Base-by-base conservation (phyloP, 1,284 basidiomycete species). In the Stygiomarasmius scandens region DNA sequence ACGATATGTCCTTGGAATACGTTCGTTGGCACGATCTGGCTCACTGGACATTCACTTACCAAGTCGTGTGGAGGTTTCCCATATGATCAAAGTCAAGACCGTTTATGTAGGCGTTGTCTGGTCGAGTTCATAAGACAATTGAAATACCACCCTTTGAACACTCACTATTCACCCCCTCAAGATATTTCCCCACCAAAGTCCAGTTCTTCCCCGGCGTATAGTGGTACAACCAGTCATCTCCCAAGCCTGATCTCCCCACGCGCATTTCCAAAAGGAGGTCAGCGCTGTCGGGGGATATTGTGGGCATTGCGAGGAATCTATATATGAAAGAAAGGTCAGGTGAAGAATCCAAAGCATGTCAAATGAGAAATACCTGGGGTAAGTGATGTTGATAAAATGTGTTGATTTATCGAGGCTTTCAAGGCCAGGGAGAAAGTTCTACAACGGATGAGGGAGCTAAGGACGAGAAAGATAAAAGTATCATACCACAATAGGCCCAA, bases 81-180 rank as follows among this genome's bases (percentile, higher is more conserved):
- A 60, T 58, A 16, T 53, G 49, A 49, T 76, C 74, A 47, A 76
- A 74, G 63, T 79, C 77, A 10, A 79, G 62, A 0, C 77, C 77
- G 56, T 79, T 79, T 63, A 79, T 77, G 60, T 79, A 78, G 3
- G 74, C 73, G 60, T 76, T 77, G 59, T 77, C 75, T 77, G 51
- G 16, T 11, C 20, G 27, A 9, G 43, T 34, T 24, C 38, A 44
- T 16, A 9, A 41, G 6, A 16, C 12, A 10, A 19, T 23, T 29
- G 25, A 9, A 43, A 25, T 19, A 27, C 25, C 10, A 29, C 25
- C 23, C 14, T 34, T 16, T 47, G 48, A 44, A 47, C 1, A 59
- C 59, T 12, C 45, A 63, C 61, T 63, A 29, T 63, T 60, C 9
- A 63, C 61, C 20, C 61, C 61, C 55, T 62, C 36, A 20, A 78